Evolutionary conservation across 441 rosid species (phyloP).

Genomic region (Brassica hybrid): DNA sequence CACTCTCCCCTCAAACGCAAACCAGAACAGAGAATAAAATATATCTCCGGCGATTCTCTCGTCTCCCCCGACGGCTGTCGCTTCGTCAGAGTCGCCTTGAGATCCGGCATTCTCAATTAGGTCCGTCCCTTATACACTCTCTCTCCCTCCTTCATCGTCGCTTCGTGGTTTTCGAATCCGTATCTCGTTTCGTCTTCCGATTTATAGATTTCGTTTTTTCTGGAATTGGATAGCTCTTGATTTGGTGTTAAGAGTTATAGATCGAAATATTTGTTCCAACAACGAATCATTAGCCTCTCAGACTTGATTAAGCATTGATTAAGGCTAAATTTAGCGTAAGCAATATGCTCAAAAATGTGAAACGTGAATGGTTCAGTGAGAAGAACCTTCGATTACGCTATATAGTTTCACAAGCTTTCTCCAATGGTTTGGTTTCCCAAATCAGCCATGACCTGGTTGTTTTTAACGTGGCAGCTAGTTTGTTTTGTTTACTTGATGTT

Average conservation of each 20-base stretch:
- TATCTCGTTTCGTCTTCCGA: conserved; percentile 12
- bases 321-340: background rate
- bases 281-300: background rate
- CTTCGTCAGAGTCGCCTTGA: conserved; percentile 30
- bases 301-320: conserved; percentile 17
- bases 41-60: conserved; percentile 22
- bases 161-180: background rate
- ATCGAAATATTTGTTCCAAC: conserved; percentile 18
- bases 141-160: background rate
- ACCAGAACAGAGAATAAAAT: background rate
- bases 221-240: conserved; percentile 14
- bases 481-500: conserved; percentile 17
- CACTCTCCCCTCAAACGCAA: background rate
- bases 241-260: background rate
- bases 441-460: background rate
- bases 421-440: background rate
- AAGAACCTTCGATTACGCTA: background rate
- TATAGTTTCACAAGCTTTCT: background rate
- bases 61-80: conserved; percentile 18
- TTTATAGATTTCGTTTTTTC: conserved; percentile 23
- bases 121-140: background rate
- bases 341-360: background rate
- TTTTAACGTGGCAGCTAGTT: background rate
- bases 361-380: background rate
- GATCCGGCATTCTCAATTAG: conserved; percentile 33